Base-by-base conservation (phyloP, 371 early-diverging fungal genomes). In the Phascolomyces articulosus region DNA sequence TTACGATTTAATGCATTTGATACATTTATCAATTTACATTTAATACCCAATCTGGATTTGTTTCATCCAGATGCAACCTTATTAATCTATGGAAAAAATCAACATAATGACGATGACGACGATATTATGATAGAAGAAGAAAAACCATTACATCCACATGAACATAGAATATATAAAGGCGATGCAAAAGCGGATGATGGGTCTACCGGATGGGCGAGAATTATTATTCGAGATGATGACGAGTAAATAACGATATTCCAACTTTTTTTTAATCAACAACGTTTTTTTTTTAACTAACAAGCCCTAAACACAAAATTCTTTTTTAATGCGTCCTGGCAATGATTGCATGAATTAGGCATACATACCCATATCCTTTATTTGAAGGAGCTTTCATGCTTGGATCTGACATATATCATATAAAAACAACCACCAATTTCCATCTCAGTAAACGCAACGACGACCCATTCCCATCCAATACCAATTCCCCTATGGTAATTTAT, bases 11-110 rank as follows among this genome's bases (percentile, higher is more conserved):
- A 64, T 15, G 93, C 90, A 16, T 91, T 78, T 75, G 87, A 90
- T 65, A 78, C 77, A 24, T 83, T 91, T 0, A 91, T 90, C 67
- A 67, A 76, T 38, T 70, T 95, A 54, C 73, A 90, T 58, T 81
- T 95, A 15, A 84, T 83, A 64, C 94, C 92, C 28, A 92, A 94
- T 76, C 20, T 63, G 23, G 89, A 91, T 47, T 66, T 95, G 40
- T 72, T 95, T 49, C 95, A 93, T 70, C 85, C 90, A 0, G 72
- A 86, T 2, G 91, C 91, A 2, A 70, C 70, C 4, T 60, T 57
- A 20, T 54, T 48, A 20, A 63, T 55, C 4, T 63, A 48, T 29
- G 49, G 40, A 44, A 4, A 44, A 24, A 29, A 11, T 18, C 3
- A 21, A 1, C 21, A 51, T 16, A 38, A 63, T 9, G 41, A 55